Conservation (phyloP, 805 yeast species). For the Naumovozyma dairenensis region DNA sequence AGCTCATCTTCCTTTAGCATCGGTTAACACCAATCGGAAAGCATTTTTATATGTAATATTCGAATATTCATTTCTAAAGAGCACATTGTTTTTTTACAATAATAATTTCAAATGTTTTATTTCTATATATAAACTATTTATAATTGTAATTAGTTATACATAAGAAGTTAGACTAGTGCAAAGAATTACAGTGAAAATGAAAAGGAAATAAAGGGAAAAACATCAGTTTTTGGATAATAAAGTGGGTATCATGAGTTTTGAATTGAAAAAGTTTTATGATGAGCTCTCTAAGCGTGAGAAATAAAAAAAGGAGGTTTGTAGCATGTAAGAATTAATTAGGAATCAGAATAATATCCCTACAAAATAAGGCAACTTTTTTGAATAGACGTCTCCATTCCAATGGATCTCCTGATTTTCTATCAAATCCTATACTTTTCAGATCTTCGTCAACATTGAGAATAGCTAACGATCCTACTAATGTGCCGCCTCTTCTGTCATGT, state of each 20-base stretch:
- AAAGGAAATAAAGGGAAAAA: no score
- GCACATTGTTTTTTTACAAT: no score
- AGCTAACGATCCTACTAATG: constrained; percentile 38
- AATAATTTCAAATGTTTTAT: not conserved
- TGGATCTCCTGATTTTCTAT: constrained; percentile 55
- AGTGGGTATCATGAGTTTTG: no score
- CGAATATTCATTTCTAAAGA: no score
- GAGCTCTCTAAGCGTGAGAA: no score
- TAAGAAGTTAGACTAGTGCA: no score
- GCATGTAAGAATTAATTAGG: constrained; percentile 23
- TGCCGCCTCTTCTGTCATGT: constrained; percentile 37
- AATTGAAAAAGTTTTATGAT: no score
- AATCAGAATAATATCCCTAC: constrained; percentile 46
- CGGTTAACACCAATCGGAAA: not conserved
- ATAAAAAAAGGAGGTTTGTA: not conserved
- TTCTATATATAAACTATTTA: not conserved
- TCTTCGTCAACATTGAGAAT: constrained; percentile 33
- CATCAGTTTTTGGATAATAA: no score
- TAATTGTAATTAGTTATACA: no score
- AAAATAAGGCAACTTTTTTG: constrained; percentile 44
- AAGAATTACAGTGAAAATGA: no score
- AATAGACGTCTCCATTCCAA: constrained; percentile 65
- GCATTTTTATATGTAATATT: not conserved
- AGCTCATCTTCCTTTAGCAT: no score
- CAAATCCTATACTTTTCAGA: constrained; percentile 43